phyloP scores from a whole-genome alignment of 2,329 filamentous ascomycete species.

The Stagonosporopsis chrysanthemi region DNA sequence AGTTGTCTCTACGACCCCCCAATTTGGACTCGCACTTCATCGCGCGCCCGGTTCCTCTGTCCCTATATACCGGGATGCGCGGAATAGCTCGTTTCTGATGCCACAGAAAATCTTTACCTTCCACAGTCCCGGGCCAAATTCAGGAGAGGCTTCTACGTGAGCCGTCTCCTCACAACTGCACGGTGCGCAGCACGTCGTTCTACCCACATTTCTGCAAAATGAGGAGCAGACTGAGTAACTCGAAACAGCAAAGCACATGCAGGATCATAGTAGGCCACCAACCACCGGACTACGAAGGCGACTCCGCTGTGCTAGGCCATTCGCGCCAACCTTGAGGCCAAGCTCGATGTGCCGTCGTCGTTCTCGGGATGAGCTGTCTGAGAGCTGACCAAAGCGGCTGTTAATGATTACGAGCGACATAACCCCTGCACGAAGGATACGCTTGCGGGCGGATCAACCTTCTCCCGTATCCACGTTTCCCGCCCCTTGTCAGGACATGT shows the following conservation, averaged over 20 bases:
- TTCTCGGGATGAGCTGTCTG: constrained; percentile 2
- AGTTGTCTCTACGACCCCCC: not conserved
- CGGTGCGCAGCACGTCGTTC: constrained; percentile 2
- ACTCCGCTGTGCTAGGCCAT: constrained; percentile 6
- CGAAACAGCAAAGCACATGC: constrained; percentile 9
- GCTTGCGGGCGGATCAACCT: constrained; percentile 6
- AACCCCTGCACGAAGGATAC: constrained; percentile 8
- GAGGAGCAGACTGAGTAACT: not conserved
- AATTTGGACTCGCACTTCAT: not conserved
- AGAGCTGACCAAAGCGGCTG: constrained; percentile 5
- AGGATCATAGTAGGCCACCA: constrained; percentile 3
- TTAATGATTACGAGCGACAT: constrained; percentile 11
- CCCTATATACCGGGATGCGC: constrained; percentile 5
- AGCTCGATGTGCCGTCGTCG: not conserved
- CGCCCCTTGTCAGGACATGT: constrained; percentile 2
- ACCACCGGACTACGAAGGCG: not conserved
- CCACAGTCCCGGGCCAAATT: not conserved
- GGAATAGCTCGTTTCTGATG: not conserved
- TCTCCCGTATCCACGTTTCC: constrained; percentile 2
- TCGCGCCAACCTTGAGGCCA: constrained; percentile 3
- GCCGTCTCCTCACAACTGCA: not conserved
- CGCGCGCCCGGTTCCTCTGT: not conserved
- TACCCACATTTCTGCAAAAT: not conserved
- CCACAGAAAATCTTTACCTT: constrained; percentile 9
- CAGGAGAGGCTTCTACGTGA: constrained; percentile 13